Conservation (phyloP, 805 yeast genomes). For the Saccharomyces paradoxus region DNA sequence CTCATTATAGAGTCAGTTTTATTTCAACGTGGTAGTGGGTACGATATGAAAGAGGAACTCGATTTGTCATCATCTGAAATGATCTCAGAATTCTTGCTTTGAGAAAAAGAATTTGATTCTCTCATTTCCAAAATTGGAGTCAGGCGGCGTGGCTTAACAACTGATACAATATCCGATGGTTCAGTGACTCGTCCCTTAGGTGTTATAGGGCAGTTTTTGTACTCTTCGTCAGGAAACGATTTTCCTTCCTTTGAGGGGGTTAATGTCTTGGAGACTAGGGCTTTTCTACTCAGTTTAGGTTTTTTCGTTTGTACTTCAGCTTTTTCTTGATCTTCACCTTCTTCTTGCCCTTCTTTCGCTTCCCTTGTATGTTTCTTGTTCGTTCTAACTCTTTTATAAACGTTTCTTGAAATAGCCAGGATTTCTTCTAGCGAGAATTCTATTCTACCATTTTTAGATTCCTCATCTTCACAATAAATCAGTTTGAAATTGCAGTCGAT, state of each 20-base stretch:
- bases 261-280: not conserved
- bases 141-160: not conserved
- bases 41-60: not conserved
- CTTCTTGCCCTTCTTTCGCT: not conserved
- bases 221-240: not conserved
- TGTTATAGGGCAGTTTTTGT: not conserved
- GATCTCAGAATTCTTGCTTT: not conserved
- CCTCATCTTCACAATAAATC: slow-evolving; percentile 37
- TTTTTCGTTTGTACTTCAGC: not conserved
- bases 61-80: not conserved
- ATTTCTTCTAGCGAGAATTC: slow-evolving; percentile 62
- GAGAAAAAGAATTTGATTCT: not conserved
- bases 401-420: slow-evolving; percentile 42
- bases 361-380: not conserved
- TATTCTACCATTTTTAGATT: slow-evolving; percentile 33
- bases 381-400: slow-evolving; percentile 9
- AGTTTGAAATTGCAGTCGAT: slow-evolving; percentile 54
- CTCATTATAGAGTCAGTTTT: not conserved
- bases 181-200: not conserved
- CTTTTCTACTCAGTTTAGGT: not conserved
- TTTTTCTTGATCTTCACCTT: not conserved
- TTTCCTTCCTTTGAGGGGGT: not conserved
- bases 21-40: not conserved
- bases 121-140: not conserved
- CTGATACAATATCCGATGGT: not conserved